These are phyloP conservation scores for Ambrosia trifida DNA, from an alignment of 129 eudicot genomes.

Conservation along the genomic window DNA sequence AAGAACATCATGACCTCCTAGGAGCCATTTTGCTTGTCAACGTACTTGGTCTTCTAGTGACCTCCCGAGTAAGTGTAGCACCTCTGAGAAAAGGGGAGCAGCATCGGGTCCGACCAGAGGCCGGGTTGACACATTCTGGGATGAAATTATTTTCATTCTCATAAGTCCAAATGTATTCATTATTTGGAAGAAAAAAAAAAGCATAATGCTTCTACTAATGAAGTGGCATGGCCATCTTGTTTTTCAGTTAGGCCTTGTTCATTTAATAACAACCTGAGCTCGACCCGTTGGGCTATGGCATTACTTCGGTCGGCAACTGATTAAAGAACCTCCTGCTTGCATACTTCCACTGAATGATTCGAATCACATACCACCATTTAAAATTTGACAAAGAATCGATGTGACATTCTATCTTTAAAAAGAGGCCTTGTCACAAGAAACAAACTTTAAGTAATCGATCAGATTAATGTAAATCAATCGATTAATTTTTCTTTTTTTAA, in stretches of 20 bases:
- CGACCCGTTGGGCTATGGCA: slow-evolving; percentile 99
- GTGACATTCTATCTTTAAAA: too few relatives aligned
- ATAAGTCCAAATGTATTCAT: slow-evolving; percentile 53
- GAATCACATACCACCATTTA: too few relatives aligned
- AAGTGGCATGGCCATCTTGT: slow-evolving; percentile 53
- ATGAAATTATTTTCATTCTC: slow-evolving; percentile 80
- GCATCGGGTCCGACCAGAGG: slow-evolving; percentile 91
- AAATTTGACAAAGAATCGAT: too few relatives aligned
- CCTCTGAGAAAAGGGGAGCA: slow-evolving; percentile 81
- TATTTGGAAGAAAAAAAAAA: too few relatives aligned
- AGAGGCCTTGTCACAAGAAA: too few relatives aligned
- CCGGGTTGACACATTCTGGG: slow-evolving; percentile 68
- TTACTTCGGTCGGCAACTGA: too few relatives aligned
- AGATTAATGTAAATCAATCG: too few relatives aligned
- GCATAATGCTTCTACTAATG: slow-evolving; percentile 66
- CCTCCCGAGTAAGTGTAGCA: slow-evolving; percentile 79
- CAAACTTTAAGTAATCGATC: too few relatives aligned
- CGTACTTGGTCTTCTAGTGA: slow-evolving; percentile 80
- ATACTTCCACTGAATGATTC: too few relatives aligned
- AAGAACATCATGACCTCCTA: slow-evolving; percentile 79
- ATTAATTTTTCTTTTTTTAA: too few relatives aligned
- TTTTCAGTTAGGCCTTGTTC: slow-evolving; percentile 77
- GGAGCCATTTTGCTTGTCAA: slow-evolving; percentile 78
- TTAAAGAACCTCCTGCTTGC: too few relatives aligned
- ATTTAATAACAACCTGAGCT: slow-evolving; percentile 69